Base-by-base conservation (phyloP, 2,329 filamentous ascomycete species). In the Pestalotiopsis sp. region DNA sequence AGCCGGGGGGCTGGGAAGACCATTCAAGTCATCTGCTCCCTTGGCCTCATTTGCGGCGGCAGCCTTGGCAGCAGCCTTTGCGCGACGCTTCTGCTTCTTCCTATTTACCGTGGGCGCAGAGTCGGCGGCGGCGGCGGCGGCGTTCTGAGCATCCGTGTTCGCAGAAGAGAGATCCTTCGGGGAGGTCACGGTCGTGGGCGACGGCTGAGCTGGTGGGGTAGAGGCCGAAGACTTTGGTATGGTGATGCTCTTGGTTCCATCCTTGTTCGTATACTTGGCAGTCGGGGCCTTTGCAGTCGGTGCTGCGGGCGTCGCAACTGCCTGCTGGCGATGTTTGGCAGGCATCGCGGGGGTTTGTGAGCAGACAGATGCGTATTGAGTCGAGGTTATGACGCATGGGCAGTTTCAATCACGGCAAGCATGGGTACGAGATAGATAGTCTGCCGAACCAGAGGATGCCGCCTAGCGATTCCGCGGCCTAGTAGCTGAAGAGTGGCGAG, bases 31-130 rank as follows among this genome's bases (percentile, higher is more conserved):
- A 31, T 78, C 27, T 13, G 69, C 74, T 52, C 41, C 68, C 20
- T 66, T 69, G 23, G 67, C 66, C 20, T 67, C 68, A 2, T 72
- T 82, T 57, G 84, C 77, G 71, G 85, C 85, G 59, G 86, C 89
- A 38, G 88, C 88, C 77, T 91, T 89, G 70, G 91, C 91, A 39
- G 93, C 92, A 41, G 92, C 92, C 81, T 98, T 98, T 78, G 93
- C 92, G 73, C 95, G 89, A 74, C 95, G 90, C 86, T 97, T 98
- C 81, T 96, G 93, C 85, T 98, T 98, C 86, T 98, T 98, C 78
- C 93, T 90, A 82, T 97, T 98, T 65, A 95, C 91, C 9, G 85
- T 77, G 59, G 84, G 84, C 59, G 84, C 82, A 61, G 80, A 74
- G 31, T 73, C 69, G 69, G 68, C 70, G 69, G 77, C 74, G 72